Conservation (phyloP, 208 protist genomes). For the Sergeia podlipaevii region DNA sequence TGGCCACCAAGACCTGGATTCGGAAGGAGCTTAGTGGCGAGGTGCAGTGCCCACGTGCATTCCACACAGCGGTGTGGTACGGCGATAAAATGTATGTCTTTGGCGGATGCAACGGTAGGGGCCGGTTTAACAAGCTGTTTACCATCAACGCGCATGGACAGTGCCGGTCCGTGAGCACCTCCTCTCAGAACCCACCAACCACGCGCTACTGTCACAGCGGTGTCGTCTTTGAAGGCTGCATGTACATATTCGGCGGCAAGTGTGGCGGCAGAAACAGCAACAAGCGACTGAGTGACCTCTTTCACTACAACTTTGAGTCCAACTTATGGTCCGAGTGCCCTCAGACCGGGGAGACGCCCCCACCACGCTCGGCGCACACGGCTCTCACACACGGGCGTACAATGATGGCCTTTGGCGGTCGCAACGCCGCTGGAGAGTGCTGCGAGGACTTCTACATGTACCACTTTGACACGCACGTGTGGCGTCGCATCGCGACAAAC, state of each 20-base stretch:
- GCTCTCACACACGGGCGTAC: constrained; percentile 75
- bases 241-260: constrained; percentile 90
- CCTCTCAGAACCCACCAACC: constrained; percentile 17
- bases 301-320: constrained; percentile 28
- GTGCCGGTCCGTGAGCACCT: constrained; percentile 18
- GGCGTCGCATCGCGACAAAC: constrained; percentile 45
- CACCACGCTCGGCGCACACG: constrained; percentile 76
- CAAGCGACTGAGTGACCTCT: constrained; percentile 75
- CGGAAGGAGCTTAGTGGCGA: constrained; percentile 51
- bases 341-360: constrained; percentile 46
- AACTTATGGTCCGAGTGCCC: constrained; percentile 42
- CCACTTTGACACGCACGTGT: constrained; percentile 73
- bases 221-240: constrained; percentile 61
- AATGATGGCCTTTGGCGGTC: constrained; percentile 89
- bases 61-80: constrained; percentile 83
- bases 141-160: constrained; percentile 54
- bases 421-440: constrained; percentile 69
- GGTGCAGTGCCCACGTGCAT: constrained; percentile 69
- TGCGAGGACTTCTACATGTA: constrained; percentile 86
- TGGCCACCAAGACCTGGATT: constrained; percentile 58
- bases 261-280: constrained; percentile 88
- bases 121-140: constrained; percentile 85
- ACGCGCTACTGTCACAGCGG: constrained; percentile 88
- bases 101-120: constrained; percentile 82
- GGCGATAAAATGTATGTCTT: constrained; percentile 71